Conservation (phyloP, 2,329 filamentous ascomycete genomes). For the Fusarium sp. region DNA sequence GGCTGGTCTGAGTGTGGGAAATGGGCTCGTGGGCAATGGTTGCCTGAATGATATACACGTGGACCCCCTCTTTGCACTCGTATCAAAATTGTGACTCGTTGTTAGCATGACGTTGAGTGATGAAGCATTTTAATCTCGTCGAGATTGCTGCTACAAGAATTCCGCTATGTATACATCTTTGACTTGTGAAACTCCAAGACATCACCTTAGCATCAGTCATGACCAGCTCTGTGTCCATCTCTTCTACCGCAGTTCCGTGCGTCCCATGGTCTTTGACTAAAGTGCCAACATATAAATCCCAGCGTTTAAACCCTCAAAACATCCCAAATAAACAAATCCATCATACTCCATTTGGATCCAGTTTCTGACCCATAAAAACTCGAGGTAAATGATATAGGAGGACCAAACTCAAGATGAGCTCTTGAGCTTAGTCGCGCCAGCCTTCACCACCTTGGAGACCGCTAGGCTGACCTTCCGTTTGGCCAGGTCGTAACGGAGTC, state of each 20-base stretch:
- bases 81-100: not conserved
- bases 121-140: conserved; percentile 18
- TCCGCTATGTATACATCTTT: conserved; percentile 30
- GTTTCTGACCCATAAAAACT: conserved; percentile 21
- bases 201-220: not conserved
- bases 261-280: conserved; percentile 7
- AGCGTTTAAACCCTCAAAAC: conserved; percentile 16
- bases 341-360: conserved; percentile 34
- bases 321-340: conserved; percentile 34
- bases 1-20: conserved; percentile 9
- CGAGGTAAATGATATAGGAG: conserved; percentile 3
- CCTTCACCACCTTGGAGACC: conserved; percentile 60
- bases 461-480: conserved; percentile 48
- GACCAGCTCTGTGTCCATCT: conserved; percentile 2
- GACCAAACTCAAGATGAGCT: not conserved
- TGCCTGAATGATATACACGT: conserved; percentile 29
- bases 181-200: conserved; percentile 4
- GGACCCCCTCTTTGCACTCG: conserved; percentile 18
- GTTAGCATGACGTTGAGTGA: not conserved
- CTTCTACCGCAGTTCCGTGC: conserved; percentile 22
- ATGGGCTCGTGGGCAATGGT: conserved; percentile 7
- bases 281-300: not conserved
- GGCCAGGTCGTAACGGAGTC: conserved; percentile 48
- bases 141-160: conserved; percentile 12
- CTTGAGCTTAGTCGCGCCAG: conserved; percentile 54